Evolutionary conservation across 352 stramenopile genomes (phyloP), one percentile per base, ranked within the genome.

Genomic region (Pythium aristosporum): DNA sequence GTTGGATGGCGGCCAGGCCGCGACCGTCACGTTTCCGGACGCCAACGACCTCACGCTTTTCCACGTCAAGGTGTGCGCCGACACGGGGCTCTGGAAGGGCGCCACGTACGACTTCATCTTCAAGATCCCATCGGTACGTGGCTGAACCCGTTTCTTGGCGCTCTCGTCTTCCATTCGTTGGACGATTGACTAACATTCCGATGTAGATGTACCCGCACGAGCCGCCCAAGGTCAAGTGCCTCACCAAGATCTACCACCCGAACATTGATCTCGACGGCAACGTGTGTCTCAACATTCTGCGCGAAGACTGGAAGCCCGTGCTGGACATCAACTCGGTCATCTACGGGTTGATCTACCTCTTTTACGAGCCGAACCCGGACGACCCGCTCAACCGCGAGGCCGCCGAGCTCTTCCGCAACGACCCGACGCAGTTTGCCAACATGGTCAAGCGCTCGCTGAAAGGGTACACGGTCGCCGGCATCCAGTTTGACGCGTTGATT

Each of bases 321-420:
- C 78, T 99, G 65, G 97, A 99, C 80, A 99, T 99, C 75, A 99
- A 99, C 79, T 95, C 96, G 21, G 96, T 99, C 70, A 99, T 99
- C 76, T 99, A 99, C 79, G 96, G 97, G 49, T 77, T 99, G 47
- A 99, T 99, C 81, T 99, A 99, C 75, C 80, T 99, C 46, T 99
- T 99, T 80, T 99, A 99, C 77, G 97, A 99, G 73, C 97, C 97
- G 39, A 99, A 99, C 82, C 96, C 97, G 28, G 96, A 99, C 74
- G 97, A 99, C 73, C 97, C 97, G 25, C 85, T 99, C 49, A 99
- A 99, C 86, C 78, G 86, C 81, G 85, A 99, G 79, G 97, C 97
- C 32, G 96, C 97, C 30, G 96, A 99, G 72, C 75, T 99, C 34
- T 98, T 98, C 73, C 85, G 96, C 51, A 98, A 91, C 73, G 92